Percentiles rank a stretch among this genome's conserved stretches.
These are phyloP conservation scores for Ceratobasidium sp. DNA, from an alignment of 1,284 basidiomycete genomes.

Conservation along the genomic window DNA sequence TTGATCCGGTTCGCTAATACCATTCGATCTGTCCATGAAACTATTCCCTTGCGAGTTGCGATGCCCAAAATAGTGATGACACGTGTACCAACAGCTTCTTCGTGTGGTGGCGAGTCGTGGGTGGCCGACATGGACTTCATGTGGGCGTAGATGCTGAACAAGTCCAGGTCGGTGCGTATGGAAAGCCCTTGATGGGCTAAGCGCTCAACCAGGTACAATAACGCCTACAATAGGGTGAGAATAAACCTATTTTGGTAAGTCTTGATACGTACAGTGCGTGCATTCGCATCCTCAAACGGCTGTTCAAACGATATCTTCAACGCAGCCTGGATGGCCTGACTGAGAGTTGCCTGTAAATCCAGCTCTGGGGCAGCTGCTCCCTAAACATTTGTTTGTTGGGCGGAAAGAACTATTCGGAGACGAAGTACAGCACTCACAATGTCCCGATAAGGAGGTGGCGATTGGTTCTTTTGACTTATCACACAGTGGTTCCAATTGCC, in stretches of 20 bases:
- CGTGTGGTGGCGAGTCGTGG: neutral
- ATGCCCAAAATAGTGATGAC: constrained; percentile 25
- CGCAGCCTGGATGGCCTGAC: constrained; percentile 13
- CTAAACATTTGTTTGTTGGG: no score
- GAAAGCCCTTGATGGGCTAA: constrained; percentile 25
- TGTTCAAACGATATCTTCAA: constrained; percentile 11
- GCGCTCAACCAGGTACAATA: constrained; percentile 29
- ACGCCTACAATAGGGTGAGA: constrained; percentile 8
- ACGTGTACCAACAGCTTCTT: constrained; percentile 14
- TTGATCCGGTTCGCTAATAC: constrained; percentile 29
- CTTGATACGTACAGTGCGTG: constrained; percentile 6
- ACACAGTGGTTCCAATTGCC: constrained; percentile 22
- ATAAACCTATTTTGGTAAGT: neutral
- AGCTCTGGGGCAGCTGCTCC: constrained; percentile 5
- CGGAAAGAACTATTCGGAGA: no score
- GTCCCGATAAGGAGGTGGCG: constrained; percentile 13
- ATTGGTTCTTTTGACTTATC: constrained; percentile 4
- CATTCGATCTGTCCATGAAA: constrained; percentile 20
- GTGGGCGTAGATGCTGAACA: constrained; percentile 38
- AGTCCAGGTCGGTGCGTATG: constrained; percentile 25
- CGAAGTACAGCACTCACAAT: neutral
- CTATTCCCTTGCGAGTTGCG: constrained; percentile 3
- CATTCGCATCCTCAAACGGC: constrained; percentile 33
- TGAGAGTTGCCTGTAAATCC: constrained; percentile 2
- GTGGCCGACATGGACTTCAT: constrained; percentile 29